These are phyloP conservation scores for Malassezia sp. DNA, from an alignment of 1,284 basidiomycete species.

Conservation along the genomic window DNA sequence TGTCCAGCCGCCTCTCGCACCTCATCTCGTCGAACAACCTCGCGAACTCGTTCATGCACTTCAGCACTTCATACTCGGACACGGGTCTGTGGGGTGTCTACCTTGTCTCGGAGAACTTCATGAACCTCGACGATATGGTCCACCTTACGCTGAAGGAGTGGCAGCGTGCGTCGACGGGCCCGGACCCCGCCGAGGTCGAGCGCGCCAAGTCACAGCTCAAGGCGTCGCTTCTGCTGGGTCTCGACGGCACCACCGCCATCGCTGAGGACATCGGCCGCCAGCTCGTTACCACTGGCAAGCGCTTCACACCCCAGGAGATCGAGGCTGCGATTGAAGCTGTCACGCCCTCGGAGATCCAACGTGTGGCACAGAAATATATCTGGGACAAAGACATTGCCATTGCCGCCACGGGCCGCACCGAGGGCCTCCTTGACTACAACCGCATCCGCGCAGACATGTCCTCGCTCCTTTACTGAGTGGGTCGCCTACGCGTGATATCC, in stretches of 20 bases:
- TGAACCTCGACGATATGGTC: constrained; percentile 78
- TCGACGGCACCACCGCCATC: constrained; percentile 89
- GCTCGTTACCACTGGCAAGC: constrained; percentile 74
- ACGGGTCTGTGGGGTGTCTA: constrained; percentile 99
- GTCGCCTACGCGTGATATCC: too few species aligned
- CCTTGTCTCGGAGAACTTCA: constrained; percentile 70
- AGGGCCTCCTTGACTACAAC: constrained; percentile 60
- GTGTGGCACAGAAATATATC: constrained; percentile 87
- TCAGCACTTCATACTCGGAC: constrained; percentile 99
- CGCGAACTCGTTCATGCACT: constrained; percentile 98
- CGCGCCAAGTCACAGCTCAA: constrained; percentile 96
- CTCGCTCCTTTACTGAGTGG: constrained; percentile 44
- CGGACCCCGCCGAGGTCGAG: constrained; percentile 77
- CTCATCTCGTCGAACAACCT: constrained; percentile 87
- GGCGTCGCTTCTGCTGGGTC: constrained; percentile 74
- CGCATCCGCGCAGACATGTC: constrained; percentile 47
- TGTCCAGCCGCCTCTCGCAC: constrained; percentile 82
- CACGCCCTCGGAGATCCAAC: constrained; percentile 76
- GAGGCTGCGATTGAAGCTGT: constrained; percentile 85
- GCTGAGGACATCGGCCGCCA: constrained; percentile 98
- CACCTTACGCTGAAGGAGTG: constrained; percentile 95
- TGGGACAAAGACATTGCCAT: constrained; percentile 71
- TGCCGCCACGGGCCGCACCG: constrained; percentile 59
- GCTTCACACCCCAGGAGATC: constrained; percentile 78
- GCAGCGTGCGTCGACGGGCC: constrained; percentile 85